A percentile compares a stretch with the other conserved stretches of the same genome.
phyloP scores from a whole-genome alignment of 257 asterid species.

The Ilex asprella region DNA sequence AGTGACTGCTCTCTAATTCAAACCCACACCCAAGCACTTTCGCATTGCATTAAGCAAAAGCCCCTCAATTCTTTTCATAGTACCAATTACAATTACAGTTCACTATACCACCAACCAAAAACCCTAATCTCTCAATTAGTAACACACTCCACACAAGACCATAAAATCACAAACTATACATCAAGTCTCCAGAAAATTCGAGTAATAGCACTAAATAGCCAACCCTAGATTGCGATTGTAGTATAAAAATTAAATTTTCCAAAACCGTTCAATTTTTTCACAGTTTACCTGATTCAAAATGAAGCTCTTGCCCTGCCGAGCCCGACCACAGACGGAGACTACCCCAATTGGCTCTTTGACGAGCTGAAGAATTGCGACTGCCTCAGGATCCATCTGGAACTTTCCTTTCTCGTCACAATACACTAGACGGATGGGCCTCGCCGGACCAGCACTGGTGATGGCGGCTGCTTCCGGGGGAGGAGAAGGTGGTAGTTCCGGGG shows the following conservation, averaged over 20 bases:
- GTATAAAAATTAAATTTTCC: neutral
- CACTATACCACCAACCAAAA: neutral
- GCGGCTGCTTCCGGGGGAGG: constrained; percentile 13
- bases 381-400: constrained; percentile 97
- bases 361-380: constrained; percentile 84
- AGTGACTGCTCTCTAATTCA: too few species aligned
- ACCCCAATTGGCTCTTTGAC: constrained; percentile 93
- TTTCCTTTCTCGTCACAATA: constrained; percentile 76
- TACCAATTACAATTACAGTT: neutral
- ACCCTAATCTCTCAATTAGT: too few species aligned
- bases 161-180: neutral
- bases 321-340: constrained; percentile 98
- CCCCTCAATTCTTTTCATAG: too few species aligned
- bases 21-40: too few species aligned
- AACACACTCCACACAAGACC: neutral
- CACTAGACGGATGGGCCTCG: constrained; percentile 88
- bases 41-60: too few species aligned
- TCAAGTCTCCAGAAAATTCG: neutral
- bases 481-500: constrained; percentile 33
- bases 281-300: constrained; percentile 73
- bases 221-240: constrained; percentile 3
- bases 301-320: constrained; percentile 98
- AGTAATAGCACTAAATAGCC: neutral
- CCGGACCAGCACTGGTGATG: constrained; percentile 53
- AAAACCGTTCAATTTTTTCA: neutral